phyloP scores from a whole-genome alignment of 169 alveolate species.

The Plasmodium cynomolgi region DNA sequence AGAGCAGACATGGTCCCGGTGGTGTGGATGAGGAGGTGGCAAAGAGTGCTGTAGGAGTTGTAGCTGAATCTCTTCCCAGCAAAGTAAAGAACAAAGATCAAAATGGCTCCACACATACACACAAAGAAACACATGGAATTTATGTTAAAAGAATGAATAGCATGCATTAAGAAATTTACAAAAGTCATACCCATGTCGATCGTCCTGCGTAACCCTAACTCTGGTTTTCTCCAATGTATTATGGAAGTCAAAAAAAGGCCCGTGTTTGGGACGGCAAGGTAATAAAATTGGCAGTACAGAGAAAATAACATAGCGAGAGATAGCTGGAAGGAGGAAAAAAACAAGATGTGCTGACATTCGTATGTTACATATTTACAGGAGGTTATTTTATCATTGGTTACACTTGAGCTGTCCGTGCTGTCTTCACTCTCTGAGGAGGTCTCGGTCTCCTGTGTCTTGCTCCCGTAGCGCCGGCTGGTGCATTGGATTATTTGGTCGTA shows the following conservation, averaged over 20 bases:
- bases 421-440: background rate
- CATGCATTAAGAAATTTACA: background rate
- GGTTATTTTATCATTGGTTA: background rate
- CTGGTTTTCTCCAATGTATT: slow-evolving; percentile 62
- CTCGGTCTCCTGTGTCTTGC: background rate
- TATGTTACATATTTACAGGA: slow-evolving; percentile 26
- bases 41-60: slow-evolving; percentile 38
- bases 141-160: background rate
- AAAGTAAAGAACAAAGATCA: background rate
- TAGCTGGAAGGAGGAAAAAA: slow-evolving; percentile 45
- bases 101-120: background rate
- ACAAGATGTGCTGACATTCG: slow-evolving; percentile 47
- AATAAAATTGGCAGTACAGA: slow-evolving; percentile 20
- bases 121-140: slow-evolving; percentile 34
- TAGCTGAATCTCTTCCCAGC: slow-evolving; percentile 16
- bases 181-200: slow-evolving; percentile 9
- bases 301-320: slow-evolving; percentile 19
- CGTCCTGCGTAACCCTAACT: slow-evolving; percentile 11
- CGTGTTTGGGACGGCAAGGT: background rate
- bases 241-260: slow-evolving; percentile 16
- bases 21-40: slow-evolving; percentile 28
- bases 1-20: slow-evolving; percentile 12
- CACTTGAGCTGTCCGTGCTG: background rate
- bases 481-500: background rate
- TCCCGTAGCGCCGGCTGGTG: background rate